Percentiles rank a stretch among this genome's conserved stretches.
Conservation (phyloP, 2,329 filamentous ascomycete species). For the Aspergillus tubingensis region DNA sequence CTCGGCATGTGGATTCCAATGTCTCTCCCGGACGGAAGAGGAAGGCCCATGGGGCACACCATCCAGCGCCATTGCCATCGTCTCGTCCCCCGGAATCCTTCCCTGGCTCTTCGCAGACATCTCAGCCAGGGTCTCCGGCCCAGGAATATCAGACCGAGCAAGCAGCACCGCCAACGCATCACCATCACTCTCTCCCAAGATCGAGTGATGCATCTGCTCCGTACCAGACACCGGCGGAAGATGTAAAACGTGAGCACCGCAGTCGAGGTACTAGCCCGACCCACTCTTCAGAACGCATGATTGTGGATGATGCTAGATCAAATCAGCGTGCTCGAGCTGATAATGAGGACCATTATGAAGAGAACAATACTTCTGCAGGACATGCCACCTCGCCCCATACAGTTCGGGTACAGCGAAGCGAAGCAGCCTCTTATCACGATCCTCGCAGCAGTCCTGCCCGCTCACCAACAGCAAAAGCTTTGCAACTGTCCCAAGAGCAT, state of each 20-base stretch:
- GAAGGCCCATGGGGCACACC: slow-evolving; percentile 65
- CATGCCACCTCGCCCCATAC: background rate
- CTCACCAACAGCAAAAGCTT: background rate
- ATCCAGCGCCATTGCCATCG: slow-evolving; percentile 53
- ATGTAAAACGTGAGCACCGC: background rate
- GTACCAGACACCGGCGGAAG: slow-evolving; percentile 6
- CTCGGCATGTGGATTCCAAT: slow-evolving; percentile 61
- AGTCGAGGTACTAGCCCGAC: slow-evolving; percentile 1
- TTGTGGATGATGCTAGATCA: background rate
- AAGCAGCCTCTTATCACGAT: background rate
- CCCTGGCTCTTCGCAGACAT: slow-evolving; percentile 2
- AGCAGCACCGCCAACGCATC: background rate
- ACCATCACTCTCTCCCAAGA: slow-evolving; percentile 3
- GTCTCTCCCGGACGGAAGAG: slow-evolving; percentile 78
- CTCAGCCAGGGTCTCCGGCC: slow-evolving; percentile 34
- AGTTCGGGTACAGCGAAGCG: background rate
- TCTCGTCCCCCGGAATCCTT: slow-evolving; percentile 48
- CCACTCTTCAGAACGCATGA: background rate
- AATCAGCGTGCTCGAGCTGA: background rate
- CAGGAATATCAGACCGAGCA: slow-evolving; percentile 16
- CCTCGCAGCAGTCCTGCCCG: background rate
- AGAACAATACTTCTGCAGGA: background rate
- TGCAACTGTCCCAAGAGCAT: background rate
- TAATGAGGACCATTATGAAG: slow-evolving; percentile 5
- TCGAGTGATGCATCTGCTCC: slow-evolving; percentile 11